Conservation (phyloP, 805 yeast species). For the Clavispora phyllophila region DNA sequence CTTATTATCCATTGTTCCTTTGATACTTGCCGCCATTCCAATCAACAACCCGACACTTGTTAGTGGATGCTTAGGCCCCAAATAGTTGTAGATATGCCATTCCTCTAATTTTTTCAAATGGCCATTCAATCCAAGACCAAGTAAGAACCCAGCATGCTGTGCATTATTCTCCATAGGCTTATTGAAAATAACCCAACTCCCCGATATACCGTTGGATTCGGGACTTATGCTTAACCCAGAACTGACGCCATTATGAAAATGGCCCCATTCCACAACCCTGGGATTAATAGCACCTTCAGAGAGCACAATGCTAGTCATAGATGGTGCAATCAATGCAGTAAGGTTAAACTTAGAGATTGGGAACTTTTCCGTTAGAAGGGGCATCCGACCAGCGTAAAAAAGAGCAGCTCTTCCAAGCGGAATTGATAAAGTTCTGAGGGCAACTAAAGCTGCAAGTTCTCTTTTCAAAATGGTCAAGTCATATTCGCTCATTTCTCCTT, state of each 20-base stretch:
- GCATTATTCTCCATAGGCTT: conserved; percentile 67
- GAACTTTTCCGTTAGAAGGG: conserved; percentile 80
- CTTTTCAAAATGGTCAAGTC: conserved; percentile 51
- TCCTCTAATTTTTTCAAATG: conserved; percentile 80
- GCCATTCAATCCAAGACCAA: conserved; percentile 90
- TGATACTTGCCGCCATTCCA: conserved; percentile 88
- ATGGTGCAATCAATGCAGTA: conserved; percentile 59
- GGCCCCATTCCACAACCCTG: conserved; percentile 67
- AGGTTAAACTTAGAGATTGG: conserved; percentile 74
- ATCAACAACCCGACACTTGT: conserved; percentile 83
- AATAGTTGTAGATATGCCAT: conserved; percentile 92
- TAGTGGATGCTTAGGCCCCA: conserved; percentile 81
- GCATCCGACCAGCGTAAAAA: conserved; percentile 61
- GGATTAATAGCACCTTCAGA: conserved; percentile 49
- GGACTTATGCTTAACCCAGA: conserved; percentile 74
- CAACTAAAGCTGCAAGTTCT: conserved; percentile 55
- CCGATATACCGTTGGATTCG: conserved; percentile 64
- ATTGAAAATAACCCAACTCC: conserved; percentile 89
- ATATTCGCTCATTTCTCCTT: conserved; percentile 47
- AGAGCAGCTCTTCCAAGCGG: conserved; percentile 79
- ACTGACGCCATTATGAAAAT: conserved; percentile 88
- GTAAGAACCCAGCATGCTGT: conserved; percentile 91
- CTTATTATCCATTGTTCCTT: conserved; percentile 79
- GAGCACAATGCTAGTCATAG: conserved; percentile 56
- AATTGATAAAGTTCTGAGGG: conserved; percentile 66